Percentiles rank a stretch among this genome's conserved stretches.
Evolutionary conservation across 2,329 filamentous ascomycete genomes (phyloP).

Genomic region (Pseudogymnoascus sp.): DNA sequence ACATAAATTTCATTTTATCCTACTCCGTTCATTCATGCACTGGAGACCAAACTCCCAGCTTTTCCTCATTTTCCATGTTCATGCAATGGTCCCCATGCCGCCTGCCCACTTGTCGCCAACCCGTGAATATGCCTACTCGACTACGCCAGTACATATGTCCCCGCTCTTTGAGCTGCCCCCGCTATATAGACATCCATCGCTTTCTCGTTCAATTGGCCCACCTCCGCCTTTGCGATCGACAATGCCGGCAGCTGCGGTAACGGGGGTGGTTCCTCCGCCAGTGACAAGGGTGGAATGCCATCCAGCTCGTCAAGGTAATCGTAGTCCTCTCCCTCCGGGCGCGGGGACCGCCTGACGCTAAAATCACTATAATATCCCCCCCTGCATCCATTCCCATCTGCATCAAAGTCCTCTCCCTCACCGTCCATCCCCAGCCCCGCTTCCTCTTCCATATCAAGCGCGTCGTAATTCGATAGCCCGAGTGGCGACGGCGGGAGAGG

Average conservation of each 20-base stretch:
- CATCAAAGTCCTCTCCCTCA: conserved; percentile 15
- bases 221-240: conserved; percentile 17
- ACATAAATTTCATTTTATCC: conserved; percentile 21
- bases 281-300: conserved; percentile 24
- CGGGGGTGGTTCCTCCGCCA: conserved; percentile 20
- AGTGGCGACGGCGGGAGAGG: conserved; percentile 25
- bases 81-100: background rate
- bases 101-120: background rate
- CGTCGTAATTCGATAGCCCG: conserved; percentile 28
- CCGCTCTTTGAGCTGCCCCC: background rate
- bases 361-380: conserved; percentile 25
- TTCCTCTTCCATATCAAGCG: conserved; percentile 27
- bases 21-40: conserved; percentile 6
- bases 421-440: conserved; percentile 8
- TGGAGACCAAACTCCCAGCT: background rate
- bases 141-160: conserved; percentile 1
- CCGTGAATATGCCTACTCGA: background rate
- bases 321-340: conserved; percentile 20
- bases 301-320: conserved; percentile 27
- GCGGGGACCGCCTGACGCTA: conserved; percentile 24
- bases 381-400: background rate
- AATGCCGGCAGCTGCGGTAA: conserved; percentile 16
- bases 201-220: conserved; percentile 24
- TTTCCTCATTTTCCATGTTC: background rate
- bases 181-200: conserved; percentile 9